phyloP scores from a whole-genome alignment of 495 filamentous ascomycete genomes.

The Lasiosphaeriaceae sp. region DNA sequence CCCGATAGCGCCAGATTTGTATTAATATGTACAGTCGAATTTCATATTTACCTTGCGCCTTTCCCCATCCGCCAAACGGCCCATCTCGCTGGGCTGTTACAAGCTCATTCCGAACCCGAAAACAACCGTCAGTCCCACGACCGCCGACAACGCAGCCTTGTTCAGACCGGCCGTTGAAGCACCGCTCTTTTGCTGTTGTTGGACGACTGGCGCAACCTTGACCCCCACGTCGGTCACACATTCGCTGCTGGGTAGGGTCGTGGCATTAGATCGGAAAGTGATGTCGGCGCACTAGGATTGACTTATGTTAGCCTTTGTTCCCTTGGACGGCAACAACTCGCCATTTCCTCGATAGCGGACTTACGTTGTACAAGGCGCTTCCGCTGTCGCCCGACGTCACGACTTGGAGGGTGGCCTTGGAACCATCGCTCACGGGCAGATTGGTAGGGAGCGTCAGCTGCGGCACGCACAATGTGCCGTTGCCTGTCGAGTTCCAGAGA shows the following conservation, averaged over 20 bases:
- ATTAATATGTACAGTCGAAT: neutral
- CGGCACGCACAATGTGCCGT: slow-evolving; percentile 56
- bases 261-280: slow-evolving; percentile 47
- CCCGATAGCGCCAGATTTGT: too few species aligned
- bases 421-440: slow-evolving; percentile 45
- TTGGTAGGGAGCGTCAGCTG: slow-evolving; percentile 41
- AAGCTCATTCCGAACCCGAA: slow-evolving; percentile 37
- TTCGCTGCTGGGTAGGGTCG: slow-evolving; percentile 29
- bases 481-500: slow-evolving; percentile 57
- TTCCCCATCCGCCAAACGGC: neutral
- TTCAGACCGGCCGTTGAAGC: slow-evolving; percentile 14
- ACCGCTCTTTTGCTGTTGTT: slow-evolving; percentile 10
- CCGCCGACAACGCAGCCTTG: slow-evolving; percentile 43
- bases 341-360: slow-evolving; percentile 16
- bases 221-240: slow-evolving; percentile 49
- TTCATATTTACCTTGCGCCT: neutral
- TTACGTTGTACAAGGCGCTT: slow-evolving; percentile 57
- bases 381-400: slow-evolving; percentile 49
- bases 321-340: too few species aligned
- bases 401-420: slow-evolving; percentile 52
- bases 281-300: slow-evolving; percentile 57
- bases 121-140: slow-evolving; percentile 51
- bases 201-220: slow-evolving; percentile 13
- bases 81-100: slow-evolving; percentile 7
- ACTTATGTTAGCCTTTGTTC: neutral